Base-by-base conservation (phyloP, 179 eudicot species). In the Spinacia oleracea region DNA sequence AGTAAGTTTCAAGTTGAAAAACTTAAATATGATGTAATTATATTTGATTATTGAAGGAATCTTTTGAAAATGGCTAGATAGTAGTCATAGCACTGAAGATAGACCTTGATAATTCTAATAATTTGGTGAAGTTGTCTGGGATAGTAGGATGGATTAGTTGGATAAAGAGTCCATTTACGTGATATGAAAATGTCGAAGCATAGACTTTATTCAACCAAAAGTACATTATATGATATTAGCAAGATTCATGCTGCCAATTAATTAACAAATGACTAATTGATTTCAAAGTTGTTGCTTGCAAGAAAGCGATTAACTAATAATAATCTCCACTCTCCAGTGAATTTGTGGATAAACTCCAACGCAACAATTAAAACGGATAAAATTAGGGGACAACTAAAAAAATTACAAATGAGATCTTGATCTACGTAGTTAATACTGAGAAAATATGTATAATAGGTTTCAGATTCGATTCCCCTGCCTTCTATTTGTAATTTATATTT, bases 111-210 rank as follows among this genome's bases (percentile, higher is more conserved):
- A 1, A 75, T 23, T 40, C 56, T 60, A 56, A 43, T n/a, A 15
- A 48, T 67, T 35, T 46, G 46, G 73, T 67, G 25, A 66, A 66
- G 20, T 20, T 35, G 71, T 53, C 40, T 77, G 67, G 27, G 27
- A 12, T 72, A 18, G 64, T 77, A 77, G 27, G 27, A 12, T 72
- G 9, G 64, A 77, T 67, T 67, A 67, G 73, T 67, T 77, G 46
- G 18, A 27, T 8, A 64, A 45, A 64, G 48, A 31, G 62, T 34
- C 62, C 42, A 48, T 11, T 76, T 63, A 46, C 70, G 18, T 62
- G 78, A 75, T 20, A 34, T 63, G 6, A 76, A 76, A 76, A 76
- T 76, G 72, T 65, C 63, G 43, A 76, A 65, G 23, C 31, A 76
- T 34, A 59, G 60, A 20, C 12, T 45, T 1, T 59, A 48, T 65